A percentile compares a stretch with the other conserved stretches of the same genome.
These are phyloP conservation scores for Lasiosphaeris hirsuta DNA, from an alignment of 495 filamentous ascomycete species.

Conservation along the genomic window DNA sequence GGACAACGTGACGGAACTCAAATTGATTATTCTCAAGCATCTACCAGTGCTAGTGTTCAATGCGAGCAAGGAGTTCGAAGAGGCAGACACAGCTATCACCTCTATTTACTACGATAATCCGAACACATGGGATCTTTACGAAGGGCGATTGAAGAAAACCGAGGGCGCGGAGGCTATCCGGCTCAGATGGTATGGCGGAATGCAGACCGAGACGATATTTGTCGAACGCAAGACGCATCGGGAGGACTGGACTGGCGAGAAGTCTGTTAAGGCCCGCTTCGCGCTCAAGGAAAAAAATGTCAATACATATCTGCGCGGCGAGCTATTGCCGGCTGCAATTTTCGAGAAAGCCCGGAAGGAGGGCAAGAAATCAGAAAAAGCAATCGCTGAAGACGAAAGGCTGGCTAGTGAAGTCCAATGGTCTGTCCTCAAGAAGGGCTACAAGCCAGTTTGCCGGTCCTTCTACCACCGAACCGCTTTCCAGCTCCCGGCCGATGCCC, in stretches of 20 bases:
- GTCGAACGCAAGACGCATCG: slow-evolving; percentile 97
- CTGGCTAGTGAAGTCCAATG: slow-evolving; percentile 92
- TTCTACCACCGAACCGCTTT: slow-evolving; percentile 99
- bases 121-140: slow-evolving; percentile 88
- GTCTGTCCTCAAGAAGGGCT: slow-evolving; percentile 75
- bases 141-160: slow-evolving; percentile 91
- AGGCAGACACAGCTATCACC: slow-evolving; percentile 85
- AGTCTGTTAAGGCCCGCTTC: slow-evolving; percentile 97
- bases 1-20: slow-evolving; percentile 97
- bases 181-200: slow-evolving; percentile 94
- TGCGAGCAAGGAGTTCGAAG: slow-evolving; percentile 91
- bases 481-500: slow-evolving; percentile 92
- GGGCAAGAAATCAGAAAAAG: slow-evolving; percentile 83
- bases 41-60: slow-evolving; percentile 97
- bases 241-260: slow-evolving; percentile 98
- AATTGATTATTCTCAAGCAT: slow-evolving; percentile 96
- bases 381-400: slow-evolving; percentile 85
- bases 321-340: slow-evolving; percentile 72
- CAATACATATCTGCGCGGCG: slow-evolving; percentile 79
- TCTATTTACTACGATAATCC: slow-evolving; percentile 98
- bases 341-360: slow-evolving; percentile 96
- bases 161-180: slow-evolving; percentile 97
- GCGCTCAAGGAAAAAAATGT: slow-evolving; percentile 94
- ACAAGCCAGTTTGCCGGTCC: slow-evolving; percentile 81
- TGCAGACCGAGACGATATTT: slow-evolving; percentile 92